Base-by-base conservation (phyloP, 2,329 filamentous ascomycete species). In the Pseudopyricularia javanii region DNA sequence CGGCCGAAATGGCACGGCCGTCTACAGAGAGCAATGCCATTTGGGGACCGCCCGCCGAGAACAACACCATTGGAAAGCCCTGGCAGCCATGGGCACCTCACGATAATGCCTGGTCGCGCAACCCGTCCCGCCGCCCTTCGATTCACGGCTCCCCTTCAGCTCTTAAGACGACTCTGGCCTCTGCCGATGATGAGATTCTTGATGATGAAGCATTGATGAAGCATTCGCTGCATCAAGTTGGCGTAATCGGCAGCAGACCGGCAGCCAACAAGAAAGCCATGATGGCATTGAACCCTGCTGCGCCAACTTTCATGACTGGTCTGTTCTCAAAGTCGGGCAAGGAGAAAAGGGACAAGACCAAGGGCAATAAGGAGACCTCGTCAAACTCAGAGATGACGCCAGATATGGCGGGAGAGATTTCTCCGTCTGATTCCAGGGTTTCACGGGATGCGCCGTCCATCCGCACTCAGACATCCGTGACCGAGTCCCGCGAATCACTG, bases 231-330 rank as follows among this genome's bases (percentile, higher is more conserved):
- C 79, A 76, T 52, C 75, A 82, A 47, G 76, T 85, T 2, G 81
- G 82, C 22, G 77, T 85, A 1, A 96, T 97, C 58, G 91, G 91
- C 24, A 94, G 88, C 48, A 82, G 84, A 3, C 88, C 86, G 2
- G 69, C 71, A 4, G 65, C 64, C 7, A 59, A 68, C 37, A 72
- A 65, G 65, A 77, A 61, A 72, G 74, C 48, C 72, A 74, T 63
- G 66, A 82, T 66, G 70, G 83, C 68, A 61, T 75, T 97, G 28
- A 97, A 98, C 61, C 93, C 93, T 7, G 80, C 88, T 7, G 93
- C 91, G 0, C 91, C 91, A 8, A 88, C 86, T 1, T 97, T 97
- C 64, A 91, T 86, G 68, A 83, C 78, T 9, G 78, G 83, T 35
- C 80, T 93, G 54, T 79, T 82, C 60, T 30, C 28, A 9, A 73